Conservation (phyloP, 2,329 filamentous ascomycete species). For the Cytospora paraplurivora region DNA sequence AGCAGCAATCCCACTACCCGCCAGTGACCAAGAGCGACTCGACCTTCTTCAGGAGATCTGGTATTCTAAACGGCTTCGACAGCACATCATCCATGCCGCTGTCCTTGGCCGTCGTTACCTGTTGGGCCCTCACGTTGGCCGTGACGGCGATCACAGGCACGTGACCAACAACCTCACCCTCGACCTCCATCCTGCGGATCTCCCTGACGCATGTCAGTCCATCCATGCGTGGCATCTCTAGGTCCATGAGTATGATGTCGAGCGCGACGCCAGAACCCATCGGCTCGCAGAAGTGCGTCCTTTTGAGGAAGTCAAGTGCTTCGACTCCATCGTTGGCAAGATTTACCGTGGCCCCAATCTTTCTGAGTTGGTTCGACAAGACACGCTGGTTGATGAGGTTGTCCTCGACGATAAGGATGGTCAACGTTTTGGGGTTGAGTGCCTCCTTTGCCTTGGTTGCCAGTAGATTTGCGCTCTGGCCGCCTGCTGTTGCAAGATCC, state of each 20-base stretch:
- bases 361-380: constrained; percentile 63
- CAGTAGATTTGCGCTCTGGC: constrained; percentile 31
- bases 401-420: constrained; percentile 66
- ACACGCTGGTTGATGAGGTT: constrained; percentile 71
- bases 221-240: constrained; percentile 54
- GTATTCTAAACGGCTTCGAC: constrained; percentile 58
- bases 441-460: constrained; percentile 28
- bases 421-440: constrained; percentile 51
- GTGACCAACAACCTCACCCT: constrained; percentile 37
- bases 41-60: constrained; percentile 47
- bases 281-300: constrained; percentile 36
- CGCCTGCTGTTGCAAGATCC: constrained; percentile 31
- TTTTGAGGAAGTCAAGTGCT: constrained; percentile 45
- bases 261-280: constrained; percentile 33
- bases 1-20: neutral
- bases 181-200: constrained; percentile 43
- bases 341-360: constrained; percentile 60
- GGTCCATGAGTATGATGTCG: constrained; percentile 48
- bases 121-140: constrained; percentile 47
- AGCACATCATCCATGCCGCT: constrained; percentile 55
- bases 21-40: constrained; percentile 34
- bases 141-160: constrained; percentile 51
- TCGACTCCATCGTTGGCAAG: constrained; percentile 66
- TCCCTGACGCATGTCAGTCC: constrained; percentile 45
- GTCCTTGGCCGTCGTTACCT: constrained; percentile 41